A percentile compares a stretch with the other conserved stretches of the same genome.
These are phyloP conservation scores for Nemophila menziesii DNA, from an alignment of 257 asterid species.

Conservation along the genomic window DNA sequence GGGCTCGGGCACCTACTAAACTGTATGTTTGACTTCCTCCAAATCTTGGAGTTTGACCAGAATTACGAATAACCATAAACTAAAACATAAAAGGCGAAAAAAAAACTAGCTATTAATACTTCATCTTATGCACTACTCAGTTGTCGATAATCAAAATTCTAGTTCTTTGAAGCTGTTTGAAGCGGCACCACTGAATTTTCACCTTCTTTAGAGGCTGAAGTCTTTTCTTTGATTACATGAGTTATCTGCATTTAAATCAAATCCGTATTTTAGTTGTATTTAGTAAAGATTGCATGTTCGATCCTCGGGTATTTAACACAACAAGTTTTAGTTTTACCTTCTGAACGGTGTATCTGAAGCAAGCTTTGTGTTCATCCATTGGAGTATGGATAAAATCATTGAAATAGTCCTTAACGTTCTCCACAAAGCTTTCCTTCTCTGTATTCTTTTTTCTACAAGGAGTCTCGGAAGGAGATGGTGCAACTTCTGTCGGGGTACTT, in stretches of 20 bases:
- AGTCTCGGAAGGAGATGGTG: slow-evolving; percentile 1
- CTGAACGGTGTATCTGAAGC: slow-evolving; percentile 15
- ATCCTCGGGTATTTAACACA: background rate
- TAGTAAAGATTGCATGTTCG: too few species aligned
- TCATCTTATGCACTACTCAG: too few species aligned
- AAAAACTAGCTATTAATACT: too few species aligned
- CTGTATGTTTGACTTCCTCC: too few species aligned
- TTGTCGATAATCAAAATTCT: too few species aligned
- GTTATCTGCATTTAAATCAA: slow-evolving; percentile 3
- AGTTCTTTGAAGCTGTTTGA: background rate
- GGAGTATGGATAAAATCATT: slow-evolving; percentile 15
- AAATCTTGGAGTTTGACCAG: too few species aligned
- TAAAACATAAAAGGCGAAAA: too few species aligned
- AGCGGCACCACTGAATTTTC: background rate
- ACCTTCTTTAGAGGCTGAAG: background rate
- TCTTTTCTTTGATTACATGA: background rate
- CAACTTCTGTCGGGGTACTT: background rate
- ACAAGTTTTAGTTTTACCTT: slow-evolving; percentile 7
- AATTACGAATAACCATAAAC: too few species aligned
- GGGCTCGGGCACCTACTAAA: too few species aligned
- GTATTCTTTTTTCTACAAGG: slow-evolving; percentile 13
- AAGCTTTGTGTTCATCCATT: slow-evolving; percentile 18
- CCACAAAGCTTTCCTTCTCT: slow-evolving; percentile 12
- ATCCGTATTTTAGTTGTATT: background rate
- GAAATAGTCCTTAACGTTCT: slow-evolving; percentile 14